Evolutionary conservation across 257 asterid genomes (phyloP).

Genomic region (Nemophila menziesii): DNA sequence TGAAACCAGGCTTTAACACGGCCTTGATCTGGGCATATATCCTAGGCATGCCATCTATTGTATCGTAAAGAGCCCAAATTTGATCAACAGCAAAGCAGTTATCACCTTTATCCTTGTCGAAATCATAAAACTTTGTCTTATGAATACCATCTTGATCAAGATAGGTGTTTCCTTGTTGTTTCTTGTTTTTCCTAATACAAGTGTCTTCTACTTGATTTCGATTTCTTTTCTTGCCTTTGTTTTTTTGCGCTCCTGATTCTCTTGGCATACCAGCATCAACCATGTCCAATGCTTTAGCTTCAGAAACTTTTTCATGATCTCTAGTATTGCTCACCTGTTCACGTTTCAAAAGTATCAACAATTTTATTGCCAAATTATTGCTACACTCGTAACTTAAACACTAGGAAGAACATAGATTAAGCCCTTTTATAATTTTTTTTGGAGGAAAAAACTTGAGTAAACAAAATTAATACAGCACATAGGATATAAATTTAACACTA

Average conservation of each 20-base stretch:
- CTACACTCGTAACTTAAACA: too few species aligned
- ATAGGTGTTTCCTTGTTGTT: conserved; percentile 15
- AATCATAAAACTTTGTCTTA: conserved; percentile 64
- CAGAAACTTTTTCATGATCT: too few species aligned
- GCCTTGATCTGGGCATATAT: conserved; percentile 49
- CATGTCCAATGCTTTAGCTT: conserved; percentile 14
- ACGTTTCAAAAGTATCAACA: conserved; percentile 7
- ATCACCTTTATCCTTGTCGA: conserved; percentile 40
- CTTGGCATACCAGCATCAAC: conserved; percentile 17
- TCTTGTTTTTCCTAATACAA: conserved; percentile 18
- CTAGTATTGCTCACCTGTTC: too few species aligned
- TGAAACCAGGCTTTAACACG: conserved; percentile 30
- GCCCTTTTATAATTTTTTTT: too few species aligned
- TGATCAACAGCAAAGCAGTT: conserved; percentile 38
- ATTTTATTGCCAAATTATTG: too few species aligned
- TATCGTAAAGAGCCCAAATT: conserved; percentile 73
- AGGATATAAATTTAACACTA: too few species aligned
- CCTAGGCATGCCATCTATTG: conserved; percentile 66
- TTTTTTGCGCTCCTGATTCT: conserved; percentile 16
- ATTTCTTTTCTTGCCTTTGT: conserved; percentile 35
- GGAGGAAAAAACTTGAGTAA: too few species aligned
- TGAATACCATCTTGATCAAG: conserved; percentile 25
- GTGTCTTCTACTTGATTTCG: conserved; percentile 31
- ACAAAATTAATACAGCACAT: too few species aligned
- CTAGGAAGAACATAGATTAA: too few species aligned